Percentiles rank a stretch among this genome's conserved stretches.
phyloP scores from a whole-genome alignment of 176 grass and related monocot species.

The Stipa capillata region DNA sequence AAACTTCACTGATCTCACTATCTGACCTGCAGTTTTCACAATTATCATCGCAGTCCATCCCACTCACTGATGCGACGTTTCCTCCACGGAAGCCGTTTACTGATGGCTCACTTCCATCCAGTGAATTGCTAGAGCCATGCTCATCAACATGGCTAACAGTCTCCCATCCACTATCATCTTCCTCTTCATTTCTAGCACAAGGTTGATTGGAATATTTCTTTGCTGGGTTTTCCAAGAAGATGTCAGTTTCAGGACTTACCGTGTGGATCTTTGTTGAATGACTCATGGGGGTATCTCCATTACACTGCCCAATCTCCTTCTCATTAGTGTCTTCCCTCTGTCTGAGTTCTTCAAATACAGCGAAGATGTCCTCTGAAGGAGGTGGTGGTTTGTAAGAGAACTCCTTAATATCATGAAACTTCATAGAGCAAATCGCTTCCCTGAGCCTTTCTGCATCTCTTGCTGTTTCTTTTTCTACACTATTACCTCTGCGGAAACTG shows the following conservation, averaged over 20 bases:
- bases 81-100: conserved; percentile 58
- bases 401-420: conserved; percentile 38
- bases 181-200: conserved; percentile 28
- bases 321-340: conserved; percentile 39
- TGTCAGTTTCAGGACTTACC: conserved; percentile 55
- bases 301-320: conserved; percentile 36
- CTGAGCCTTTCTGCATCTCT: conserved; percentile 47
- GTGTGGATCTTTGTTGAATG: conserved; percentile 43
- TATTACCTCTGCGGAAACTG: conserved; percentile 12
- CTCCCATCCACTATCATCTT: conserved; percentile 56
- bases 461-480: conserved; percentile 23
- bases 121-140: conserved; percentile 58
- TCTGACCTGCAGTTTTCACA: conserved; percentile 31
- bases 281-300: conserved; percentile 21
- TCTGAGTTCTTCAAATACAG: conserved; percentile 55
- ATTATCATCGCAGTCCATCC: conserved; percentile 48
- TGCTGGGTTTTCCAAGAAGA: conserved; percentile 33
- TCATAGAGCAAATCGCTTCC: conserved; percentile 38
- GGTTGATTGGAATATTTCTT: conserved; percentile 35
- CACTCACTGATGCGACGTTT: conserved; percentile 35
- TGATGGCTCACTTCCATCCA: conserved; percentile 51
- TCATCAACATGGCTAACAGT: conserved; percentile 52
- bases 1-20: conserved; percentile 47
- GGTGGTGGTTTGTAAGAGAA: conserved; percentile 52
- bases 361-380: conserved; percentile 49